Evolutionary conservation across 2,329 filamentous ascomycete genomes (phyloP), one percentile per base, ranked within the genome.

Genomic region (Dactylellina drechsleri): DNA sequence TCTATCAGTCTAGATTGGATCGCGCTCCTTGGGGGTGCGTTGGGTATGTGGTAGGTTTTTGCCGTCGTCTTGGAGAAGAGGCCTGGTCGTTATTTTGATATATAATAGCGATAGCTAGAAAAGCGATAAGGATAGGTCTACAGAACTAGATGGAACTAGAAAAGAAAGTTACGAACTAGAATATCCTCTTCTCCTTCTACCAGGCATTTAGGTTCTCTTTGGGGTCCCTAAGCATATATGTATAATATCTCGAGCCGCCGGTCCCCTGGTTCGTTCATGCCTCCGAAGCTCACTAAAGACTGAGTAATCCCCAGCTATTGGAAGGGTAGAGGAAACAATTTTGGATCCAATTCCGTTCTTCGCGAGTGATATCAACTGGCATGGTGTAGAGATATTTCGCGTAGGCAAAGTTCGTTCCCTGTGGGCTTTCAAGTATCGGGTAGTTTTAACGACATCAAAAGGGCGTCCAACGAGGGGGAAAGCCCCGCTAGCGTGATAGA

Each of bases 321-420:
- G 13, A 47, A 47, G 16, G 43, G 16, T 50, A 41, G 26, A 26
- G 23, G 52, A 54, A 65, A 65, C 36, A n/a, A 20, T n/a, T 47
- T 47, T 20, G 10, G 23, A 56, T 56, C 56, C 56, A 58, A 71
- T 65, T 71, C 53, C 58, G 47, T 58, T 71, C 66, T 65, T 64
- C 59, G 52, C 66, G 56, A 71, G 66, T 65, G 66, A 71, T 71
- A 71, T 71, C 66, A 71, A 57, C 59, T 59, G 52, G 52, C 66
- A 36, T 56, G 49, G 52, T 58, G 57, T 65, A 47, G 54, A 47
- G 40, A 45, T 31, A 50, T 41, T 57, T 49, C 57, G 59, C 66
- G 64, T 53, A 18, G 52, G 66, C 13, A 47, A 47, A n/a, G n/a
- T 18, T 47, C 16, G 13, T 47, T 47, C 43, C 7, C 31, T 36